Evolutionary conservation across 2,329 filamentous ascomycete species (phyloP).

Genomic region (Phialocephala subalpina): DNA sequence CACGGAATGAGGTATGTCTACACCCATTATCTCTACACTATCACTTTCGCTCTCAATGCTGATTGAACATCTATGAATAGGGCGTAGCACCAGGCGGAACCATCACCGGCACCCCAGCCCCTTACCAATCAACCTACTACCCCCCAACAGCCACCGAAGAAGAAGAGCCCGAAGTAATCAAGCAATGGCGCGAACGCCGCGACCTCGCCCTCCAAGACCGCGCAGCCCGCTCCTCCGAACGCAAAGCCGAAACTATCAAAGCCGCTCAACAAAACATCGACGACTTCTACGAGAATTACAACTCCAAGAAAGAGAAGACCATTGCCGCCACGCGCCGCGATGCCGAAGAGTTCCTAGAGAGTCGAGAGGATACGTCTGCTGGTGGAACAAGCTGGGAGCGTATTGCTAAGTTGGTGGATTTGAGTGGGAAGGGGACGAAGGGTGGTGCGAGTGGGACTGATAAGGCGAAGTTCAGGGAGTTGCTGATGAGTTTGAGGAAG

Average conservation of each 20-base stretch:
- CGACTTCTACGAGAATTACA: slow-evolving; percentile 99
- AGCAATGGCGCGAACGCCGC: slow-evolving; percentile 90
- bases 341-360: slow-evolving; percentile 90
- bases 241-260: slow-evolving; percentile 85
- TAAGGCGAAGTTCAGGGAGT: slow-evolving; percentile 94
- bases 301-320: slow-evolving; percentile 95
- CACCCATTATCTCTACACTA: slow-evolving; percentile 6
- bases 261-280: slow-evolving; percentile 95
- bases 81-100: slow-evolving; percentile 77
- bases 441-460: slow-evolving; percentile 89
- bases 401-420: slow-evolving; percentile 95
- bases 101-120: slow-evolving; percentile 71
- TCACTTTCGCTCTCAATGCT: background rate
- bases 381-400: slow-evolving; percentile 99
- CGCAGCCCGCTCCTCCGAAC: slow-evolving; percentile 80
- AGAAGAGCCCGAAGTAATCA: slow-evolving; percentile 87
- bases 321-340: slow-evolving; percentile 89
- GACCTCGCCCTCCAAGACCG: slow-evolving; percentile 85
- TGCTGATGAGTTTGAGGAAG: slow-evolving; percentile 87
- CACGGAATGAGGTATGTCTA: slow-evolving; percentile 69
- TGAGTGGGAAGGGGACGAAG: slow-evolving; percentile 90
- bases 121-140: slow-evolving; percentile 40
- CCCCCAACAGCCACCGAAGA: slow-evolving; percentile 61
- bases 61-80: slow-evolving; percentile 49
- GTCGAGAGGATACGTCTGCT: slow-evolving; percentile 89